Evolutionary conservation across 2,329 filamentous ascomycete genomes (phyloP), one percentile per base, ranked within the genome.

Genomic region (Chalaropsis thielavioides): DNA sequence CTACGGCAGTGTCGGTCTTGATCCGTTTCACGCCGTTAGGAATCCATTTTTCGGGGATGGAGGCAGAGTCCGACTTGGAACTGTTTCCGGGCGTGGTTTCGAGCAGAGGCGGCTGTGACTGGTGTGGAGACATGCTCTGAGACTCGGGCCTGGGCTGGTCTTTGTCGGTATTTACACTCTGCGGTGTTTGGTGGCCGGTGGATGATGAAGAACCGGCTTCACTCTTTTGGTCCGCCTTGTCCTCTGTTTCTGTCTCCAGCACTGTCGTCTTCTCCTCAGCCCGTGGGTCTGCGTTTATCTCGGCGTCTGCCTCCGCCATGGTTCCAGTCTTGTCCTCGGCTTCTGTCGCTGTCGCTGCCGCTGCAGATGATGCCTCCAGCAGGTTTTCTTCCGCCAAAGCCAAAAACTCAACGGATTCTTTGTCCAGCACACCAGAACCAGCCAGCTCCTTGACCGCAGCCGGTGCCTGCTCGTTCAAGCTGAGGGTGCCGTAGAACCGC

Each of bases 401-500:
- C 40, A 77, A 72, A 15, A 74, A 71, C 24, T 77, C 44, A 17
- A 22, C 15, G 31, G 51, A n/a, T 31, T 22, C 72, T 46, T 79
- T 76, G 46, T 41, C n/a, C 41, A 63, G 35, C 44, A 63, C 46
- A 15, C 24, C 46, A 15, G 46, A 27, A 51, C 11, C 46, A 51
- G 22, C 22, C 3, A 51, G 24, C 46, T 51, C 19, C 19, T 24
- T 27, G 46, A 51, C 22, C 11, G 46, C 11, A 8, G 22, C 46
- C 27, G 46, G 24, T 15, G 59, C 63, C 17, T 54, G 11, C 60
- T 85, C 79, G 68, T 81, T 82, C n/a, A 95, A 83, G 35, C 79
- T 77, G 61, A 99, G 79, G 1, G 85, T 88, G 67, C 94, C 94
- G 75, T 95, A 84, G 75, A 86, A 97, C 4, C 84, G 81, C 58